Base-by-base conservation (phyloP, 2,329 filamentous ascomycete genomes). In the Epichloe baconii region DNA sequence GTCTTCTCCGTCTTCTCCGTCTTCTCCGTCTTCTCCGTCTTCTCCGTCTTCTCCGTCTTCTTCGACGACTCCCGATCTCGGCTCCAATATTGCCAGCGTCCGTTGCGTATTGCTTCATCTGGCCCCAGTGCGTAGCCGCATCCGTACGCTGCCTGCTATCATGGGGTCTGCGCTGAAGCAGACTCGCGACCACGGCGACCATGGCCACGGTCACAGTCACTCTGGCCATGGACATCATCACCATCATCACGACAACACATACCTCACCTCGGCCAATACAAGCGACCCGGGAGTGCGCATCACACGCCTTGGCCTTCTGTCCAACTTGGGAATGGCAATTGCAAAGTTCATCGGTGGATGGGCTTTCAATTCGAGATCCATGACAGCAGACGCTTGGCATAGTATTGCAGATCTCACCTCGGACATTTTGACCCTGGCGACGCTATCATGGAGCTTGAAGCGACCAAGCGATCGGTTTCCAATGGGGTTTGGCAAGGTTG, bases 401-500 rank as follows among this genome's bases (percentile, higher is more conserved):
- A 91, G 89, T 61, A 77, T 97, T 58, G 95, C 91, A 47, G 93
- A 98, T 68, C 79, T 98, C 52, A 88, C 95, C 54, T 96, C 90
- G 49, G 93, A 98, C 67, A 78, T 98, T 59, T 82, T 96, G 66
- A 98, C 93, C 1, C 78, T 98, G 19, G 87, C 88, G 15, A 98
- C 93, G 10, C 90, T 98, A 45, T 91, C 90, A 19, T 95, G 87
- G 82, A 95, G 90, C 53, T 71, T 97, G 54, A 88, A 86, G 61
- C 84, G 88, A 5, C 89, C 93, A 0, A 88, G 86, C 11, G 78
- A 85, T 50, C 79, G 79, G 41, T 98, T 95, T 64, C 93, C 93
- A 2, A 81, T 83, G 61, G 93, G 93, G 2, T 98, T 95, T 64
- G 93, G 93, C 64, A 98, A 98, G 72, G 80, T 98, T n/a, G 93